Conservation (phyloP, 495 filamentous ascomycete genomes). For the Thozetella sp. region DNA sequence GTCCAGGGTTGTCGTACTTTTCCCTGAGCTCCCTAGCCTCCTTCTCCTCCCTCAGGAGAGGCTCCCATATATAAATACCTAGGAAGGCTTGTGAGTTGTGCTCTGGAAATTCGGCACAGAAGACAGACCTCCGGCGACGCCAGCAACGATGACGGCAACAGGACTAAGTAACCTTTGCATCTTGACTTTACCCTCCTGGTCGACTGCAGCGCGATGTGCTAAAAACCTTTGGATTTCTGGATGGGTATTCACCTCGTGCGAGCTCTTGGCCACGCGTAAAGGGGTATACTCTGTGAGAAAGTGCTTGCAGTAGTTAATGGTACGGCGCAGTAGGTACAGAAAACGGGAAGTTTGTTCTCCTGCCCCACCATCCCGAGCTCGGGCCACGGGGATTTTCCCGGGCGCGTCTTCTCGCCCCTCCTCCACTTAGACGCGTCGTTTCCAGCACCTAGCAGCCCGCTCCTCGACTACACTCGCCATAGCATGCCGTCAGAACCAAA, state of each 20-base stretch:
- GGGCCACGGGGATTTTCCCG: neutral
- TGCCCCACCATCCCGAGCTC: neutral
- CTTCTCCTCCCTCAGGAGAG: neutral
- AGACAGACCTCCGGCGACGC: neutral
- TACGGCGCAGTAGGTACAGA: neutral
- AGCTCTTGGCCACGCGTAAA: no score
- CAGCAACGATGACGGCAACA: neutral
- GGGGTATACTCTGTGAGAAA: no score
- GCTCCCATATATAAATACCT: neutral
- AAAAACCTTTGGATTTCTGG: no score
- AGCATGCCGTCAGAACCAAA: slow-evolving; percentile 20
- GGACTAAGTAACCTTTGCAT: slow-evolving; percentile 1
- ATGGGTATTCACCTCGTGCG: no score
- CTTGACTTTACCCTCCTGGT: no score
- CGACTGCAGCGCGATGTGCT: no score
- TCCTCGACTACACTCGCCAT: neutral
- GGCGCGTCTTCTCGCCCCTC: slow-evolving; percentile 1
- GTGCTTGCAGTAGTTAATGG: no score
- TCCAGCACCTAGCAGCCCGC: neutral
- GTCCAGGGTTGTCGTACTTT: neutral
- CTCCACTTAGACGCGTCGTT: neutral
- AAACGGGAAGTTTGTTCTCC: neutral
- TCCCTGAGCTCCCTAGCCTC: neutral
- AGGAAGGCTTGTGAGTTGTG: neutral
- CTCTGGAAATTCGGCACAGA: neutral